Conservation (phyloP, 345 rosid genomes). For the Linum lewisii region DNA sequence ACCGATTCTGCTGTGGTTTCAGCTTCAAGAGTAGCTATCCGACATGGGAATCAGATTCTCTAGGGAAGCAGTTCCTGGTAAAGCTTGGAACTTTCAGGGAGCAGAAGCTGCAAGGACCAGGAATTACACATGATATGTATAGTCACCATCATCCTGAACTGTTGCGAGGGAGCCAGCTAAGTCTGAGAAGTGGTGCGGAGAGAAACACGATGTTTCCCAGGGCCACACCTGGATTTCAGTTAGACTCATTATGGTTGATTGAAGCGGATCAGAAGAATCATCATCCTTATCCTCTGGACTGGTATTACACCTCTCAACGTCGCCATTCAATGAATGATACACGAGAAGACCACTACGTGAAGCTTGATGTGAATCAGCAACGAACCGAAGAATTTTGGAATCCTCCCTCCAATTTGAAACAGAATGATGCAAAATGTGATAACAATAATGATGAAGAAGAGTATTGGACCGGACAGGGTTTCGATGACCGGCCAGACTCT, state of each 20-base stretch:
- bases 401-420: slow-evolving; percentile 27
- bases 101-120: slow-evolving; percentile 46
- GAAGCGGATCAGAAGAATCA: slow-evolving; percentile 64
- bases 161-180: slow-evolving; percentile 38
- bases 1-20: slow-evolving; percentile 14
- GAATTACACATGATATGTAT: slow-evolving; percentile 30
- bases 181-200: slow-evolving; percentile 30
- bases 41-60: slow-evolving; percentile 73
- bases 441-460: slow-evolving; percentile 30
- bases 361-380: slow-evolving; percentile 23
- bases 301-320: slow-evolving; percentile 60
- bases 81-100: slow-evolving; percentile 77
- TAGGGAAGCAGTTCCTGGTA: slow-evolving; percentile 69
- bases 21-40: slow-evolving; percentile 88
- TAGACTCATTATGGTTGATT: slow-evolving; percentile 55
- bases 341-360: slow-evolving; percentile 15
- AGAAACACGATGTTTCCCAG: slow-evolving; percentile 34
- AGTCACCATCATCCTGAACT: slow-evolving; percentile 26
- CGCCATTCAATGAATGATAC: slow-evolving; percentile 21
- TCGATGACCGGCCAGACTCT: slow-evolving; percentile 29
- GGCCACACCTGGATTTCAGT: slow-evolving; percentile 41
- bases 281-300: slow-evolving; percentile 82
- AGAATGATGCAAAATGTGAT: slow-evolving; percentile 19
- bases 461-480: slow-evolving; percentile 20
- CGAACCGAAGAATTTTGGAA: slow-evolving; percentile 36